Percentiles rank a stretch among this genome's conserved stretches.
phyloP scores from a whole-genome alignment of 176 grass and related monocot species.

The Musa schizocarpa region DNA sequence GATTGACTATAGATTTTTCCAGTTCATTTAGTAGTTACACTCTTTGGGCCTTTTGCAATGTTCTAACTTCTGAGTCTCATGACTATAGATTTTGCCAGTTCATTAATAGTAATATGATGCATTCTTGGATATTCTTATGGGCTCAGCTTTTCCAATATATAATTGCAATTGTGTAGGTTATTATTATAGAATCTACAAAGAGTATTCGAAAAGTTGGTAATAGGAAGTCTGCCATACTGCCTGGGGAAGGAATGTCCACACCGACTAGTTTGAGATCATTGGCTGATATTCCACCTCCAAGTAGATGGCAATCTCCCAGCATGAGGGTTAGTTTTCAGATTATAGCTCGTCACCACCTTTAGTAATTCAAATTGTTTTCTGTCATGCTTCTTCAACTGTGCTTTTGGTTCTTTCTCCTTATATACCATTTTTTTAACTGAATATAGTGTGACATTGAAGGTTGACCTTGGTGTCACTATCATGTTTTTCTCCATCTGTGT shows the following conservation, averaged over 20 bases:
- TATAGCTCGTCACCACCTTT: not conserved
- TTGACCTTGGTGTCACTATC: not conserved
- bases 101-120: not conserved
- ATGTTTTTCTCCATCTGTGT: not conserved
- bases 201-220: constrained; percentile 29
- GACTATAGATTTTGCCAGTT: not conserved
- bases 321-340: constrained; percentile 29
- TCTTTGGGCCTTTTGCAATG: not conserved
- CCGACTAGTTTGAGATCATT: constrained; percentile 4
- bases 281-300: constrained; percentile 27
- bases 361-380: not conserved
- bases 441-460: not conserved
- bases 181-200: constrained; percentile 52
- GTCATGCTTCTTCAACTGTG: not conserved
- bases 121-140: not conserved
- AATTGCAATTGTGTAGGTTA: constrained; percentile 36
- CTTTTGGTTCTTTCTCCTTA: not conserved
- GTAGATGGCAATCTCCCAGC: constrained; percentile 32
- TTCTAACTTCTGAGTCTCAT: not conserved
- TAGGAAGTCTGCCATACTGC: constrained; percentile 12
- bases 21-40: not conserved
- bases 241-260: constrained; percentile 28
- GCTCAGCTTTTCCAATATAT: constrained; percentile 8
- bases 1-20: not conserved
- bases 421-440: not conserved